Percentiles rank a stretch among this genome's conserved stretches.
These are phyloP conservation scores for Fusarium oligoseptatum DNA, from an alignment of 2,329 filamentous ascomycete genomes.

Conservation along the genomic window DNA sequence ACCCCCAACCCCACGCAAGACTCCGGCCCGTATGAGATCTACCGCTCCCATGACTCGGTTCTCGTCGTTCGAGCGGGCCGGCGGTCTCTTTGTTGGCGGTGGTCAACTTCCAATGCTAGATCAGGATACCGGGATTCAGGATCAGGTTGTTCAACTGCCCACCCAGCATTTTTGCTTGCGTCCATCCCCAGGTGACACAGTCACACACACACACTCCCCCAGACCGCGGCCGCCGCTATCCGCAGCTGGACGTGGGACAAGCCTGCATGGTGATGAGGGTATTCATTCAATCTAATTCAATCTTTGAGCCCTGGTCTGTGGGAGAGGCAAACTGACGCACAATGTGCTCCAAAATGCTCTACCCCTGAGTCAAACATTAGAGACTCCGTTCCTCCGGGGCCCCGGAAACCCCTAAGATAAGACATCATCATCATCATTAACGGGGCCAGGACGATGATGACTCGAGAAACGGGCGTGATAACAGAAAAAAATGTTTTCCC, in stretches of 20 bases:
- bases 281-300: neutral
- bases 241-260: constrained; percentile 12
- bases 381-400: constrained; percentile 25
- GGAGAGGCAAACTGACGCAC: constrained; percentile 5
- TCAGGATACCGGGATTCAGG: constrained; percentile 7
- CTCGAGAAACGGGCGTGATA: constrained; percentile 21
- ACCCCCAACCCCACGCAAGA: constrained; percentile 12
- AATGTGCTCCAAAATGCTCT: constrained; percentile 11
- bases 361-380: constrained; percentile 29
- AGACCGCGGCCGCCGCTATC: neutral
- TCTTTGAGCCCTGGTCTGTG: constrained; percentile 9
- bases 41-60: constrained; percentile 22
- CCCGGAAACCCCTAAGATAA: constrained; percentile 33
- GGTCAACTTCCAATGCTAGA: neutral
- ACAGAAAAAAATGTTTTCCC: neutral
- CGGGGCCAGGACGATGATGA: neutral
- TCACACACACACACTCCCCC: neutral
- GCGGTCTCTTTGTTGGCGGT: neutral
- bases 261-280: neutral
- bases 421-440: constrained; percentile 28
- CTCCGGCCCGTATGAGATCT: constrained; percentile 13
- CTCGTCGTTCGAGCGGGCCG: constrained; percentile 3
- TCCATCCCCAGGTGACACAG: constrained; percentile 21
- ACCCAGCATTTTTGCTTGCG: constrained; percentile 13
- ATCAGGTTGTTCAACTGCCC: constrained; percentile 40